Evolutionary conservation across 495 filamentous ascomycete genomes (phyloP).

Genomic region (Hypomontagnella submonticulosa): DNA sequence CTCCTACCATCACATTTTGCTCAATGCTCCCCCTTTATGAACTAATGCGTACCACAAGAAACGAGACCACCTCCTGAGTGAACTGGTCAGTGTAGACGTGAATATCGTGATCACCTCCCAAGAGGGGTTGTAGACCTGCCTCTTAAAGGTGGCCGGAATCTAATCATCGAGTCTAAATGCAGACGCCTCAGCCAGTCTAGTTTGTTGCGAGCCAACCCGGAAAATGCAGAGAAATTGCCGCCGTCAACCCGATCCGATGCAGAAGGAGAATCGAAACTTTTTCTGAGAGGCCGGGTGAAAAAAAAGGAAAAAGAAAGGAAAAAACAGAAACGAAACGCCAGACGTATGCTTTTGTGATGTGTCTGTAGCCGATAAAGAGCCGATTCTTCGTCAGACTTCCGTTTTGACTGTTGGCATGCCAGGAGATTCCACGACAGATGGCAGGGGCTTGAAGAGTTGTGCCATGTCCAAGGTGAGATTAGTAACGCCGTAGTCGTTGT

Average conservation of each 20-base stretch:
- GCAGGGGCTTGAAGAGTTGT: constrained; percentile 68
- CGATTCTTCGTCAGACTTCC: constrained; percentile 40
- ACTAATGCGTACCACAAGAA: constrained; percentile 43
- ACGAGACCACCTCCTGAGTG: constrained; percentile 40
- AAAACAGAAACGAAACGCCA: constrained; percentile 41
- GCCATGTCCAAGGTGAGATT: constrained; percentile 75
- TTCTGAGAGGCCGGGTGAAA: constrained; percentile 36
- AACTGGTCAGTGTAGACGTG: constrained; percentile 43
- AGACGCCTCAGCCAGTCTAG: constrained; percentile 55
- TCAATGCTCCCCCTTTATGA: constrained; percentile 47
- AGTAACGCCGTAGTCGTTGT: constrained; percentile 67
- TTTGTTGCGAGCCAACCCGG: constrained; percentile 54
- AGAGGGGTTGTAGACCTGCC: constrained; percentile 39
- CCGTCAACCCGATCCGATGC: constrained; percentile 59
- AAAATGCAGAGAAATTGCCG: constrained; percentile 57
- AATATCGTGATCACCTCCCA: constrained; percentile 48
- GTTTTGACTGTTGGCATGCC: constrained; percentile 48
- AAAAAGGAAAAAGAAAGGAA: constrained; percentile 16
- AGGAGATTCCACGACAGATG: constrained; percentile 46
- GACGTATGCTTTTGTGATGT: constrained; percentile 38
- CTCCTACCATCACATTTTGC: constrained; percentile 34
- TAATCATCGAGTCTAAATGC: constrained; percentile 53
- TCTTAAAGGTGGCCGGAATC: constrained; percentile 43
- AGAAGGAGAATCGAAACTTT: constrained; percentile 52
- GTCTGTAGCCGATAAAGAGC: constrained; percentile 23